phyloP scores from a whole-genome alignment of 257 asterid species.

The Salvia hispanica region DNA sequence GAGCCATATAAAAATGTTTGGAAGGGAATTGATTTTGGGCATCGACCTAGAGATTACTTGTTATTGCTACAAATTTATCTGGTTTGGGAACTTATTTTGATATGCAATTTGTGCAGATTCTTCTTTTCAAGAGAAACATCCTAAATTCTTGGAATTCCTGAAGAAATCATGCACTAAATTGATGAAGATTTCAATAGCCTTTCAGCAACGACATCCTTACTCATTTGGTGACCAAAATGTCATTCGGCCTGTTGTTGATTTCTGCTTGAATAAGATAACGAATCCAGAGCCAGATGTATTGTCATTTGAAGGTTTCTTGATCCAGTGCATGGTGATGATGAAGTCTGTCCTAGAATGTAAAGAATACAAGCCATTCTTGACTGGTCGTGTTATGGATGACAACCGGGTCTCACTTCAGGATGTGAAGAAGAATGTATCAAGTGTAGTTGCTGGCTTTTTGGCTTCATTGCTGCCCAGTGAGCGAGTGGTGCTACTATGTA shows the following conservation, averaged over 20 bases:
- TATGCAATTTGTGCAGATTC: slow-evolving; percentile 70
- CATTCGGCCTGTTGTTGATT: slow-evolving; percentile 71
- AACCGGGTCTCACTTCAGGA: slow-evolving; percentile 73
- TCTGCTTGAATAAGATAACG: slow-evolving; percentile 75
- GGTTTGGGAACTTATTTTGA: slow-evolving; percentile 34
- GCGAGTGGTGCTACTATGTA: slow-evolving; percentile 83
- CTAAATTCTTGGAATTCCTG: slow-evolving; percentile 76
- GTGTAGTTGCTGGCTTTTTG: slow-evolving; percentile 71
- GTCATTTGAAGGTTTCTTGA: slow-evolving; percentile 77
- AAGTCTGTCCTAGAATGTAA: slow-evolving; percentile 89
- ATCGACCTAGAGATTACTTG: background rate
- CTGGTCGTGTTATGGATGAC: slow-evolving; percentile 93
- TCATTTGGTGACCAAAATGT: slow-evolving; percentile 91
- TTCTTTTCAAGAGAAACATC: slow-evolving; percentile 67
- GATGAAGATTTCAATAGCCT: slow-evolving; percentile 76
- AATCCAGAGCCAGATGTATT: slow-evolving; percentile 75
- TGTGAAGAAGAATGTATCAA: slow-evolving; percentile 74
- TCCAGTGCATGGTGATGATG: slow-evolving; percentile 86
- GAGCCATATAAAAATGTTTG: slow-evolving; percentile 4
- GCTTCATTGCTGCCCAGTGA: slow-evolving; percentile 78
- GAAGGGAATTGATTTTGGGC: slow-evolving; percentile 8
- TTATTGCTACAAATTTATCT: slow-evolving; percentile 19
- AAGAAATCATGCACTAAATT: slow-evolving; percentile 78
- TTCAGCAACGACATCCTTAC: slow-evolving; percentile 91
- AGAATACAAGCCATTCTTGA: slow-evolving; percentile 76